A percentile compares a stretch with the other conserved stretches of the same genome.
phyloP scores from a whole-genome alignment of 2,329 filamentous ascomycete genomes.

The Cordyceps cicadae region DNA sequence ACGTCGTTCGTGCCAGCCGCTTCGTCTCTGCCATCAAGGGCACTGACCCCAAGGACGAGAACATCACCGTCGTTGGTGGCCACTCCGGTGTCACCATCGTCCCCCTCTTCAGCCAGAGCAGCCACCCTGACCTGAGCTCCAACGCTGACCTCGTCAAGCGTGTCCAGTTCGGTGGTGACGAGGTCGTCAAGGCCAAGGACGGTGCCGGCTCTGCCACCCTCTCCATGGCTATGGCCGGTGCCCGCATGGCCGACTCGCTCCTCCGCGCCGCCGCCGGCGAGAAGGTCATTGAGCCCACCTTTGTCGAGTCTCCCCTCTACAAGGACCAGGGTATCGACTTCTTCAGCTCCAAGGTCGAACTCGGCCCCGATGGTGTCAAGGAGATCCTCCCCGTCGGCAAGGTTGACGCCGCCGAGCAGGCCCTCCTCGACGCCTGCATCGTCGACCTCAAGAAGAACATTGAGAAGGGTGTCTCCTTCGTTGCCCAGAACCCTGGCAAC shows the following conservation, averaged over 20 bases:
- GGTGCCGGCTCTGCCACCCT: slow-evolving; percentile 94
- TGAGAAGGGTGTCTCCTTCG: slow-evolving; percentile 69
- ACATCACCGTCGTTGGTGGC: slow-evolving; percentile 91
- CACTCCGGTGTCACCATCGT: slow-evolving; percentile 99
- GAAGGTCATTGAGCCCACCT: slow-evolving; percentile 93
- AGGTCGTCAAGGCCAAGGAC: slow-evolving; percentile 98
- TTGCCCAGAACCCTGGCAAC: slow-evolving; percentile 51
- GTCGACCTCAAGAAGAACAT: slow-evolving; percentile 90
- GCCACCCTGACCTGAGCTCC: slow-evolving; percentile 73
- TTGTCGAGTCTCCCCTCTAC: slow-evolving; percentile 94
- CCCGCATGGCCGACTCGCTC: slow-evolving; percentile 76
- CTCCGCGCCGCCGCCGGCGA: slow-evolving; percentile 88
- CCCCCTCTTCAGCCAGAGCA: slow-evolving; percentile 90
- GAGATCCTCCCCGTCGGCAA: slow-evolving; percentile 84
- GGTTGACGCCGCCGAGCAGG: slow-evolving; percentile 78
- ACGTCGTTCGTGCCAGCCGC: slow-evolving; percentile 93
- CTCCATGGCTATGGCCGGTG: slow-evolving; percentile 96
- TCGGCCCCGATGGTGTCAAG: slow-evolving; percentile 92
- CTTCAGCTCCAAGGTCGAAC: slow-evolving; percentile 92
- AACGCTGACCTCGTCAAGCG: slow-evolving; percentile 77
- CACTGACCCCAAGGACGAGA: slow-evolving; percentile 85
- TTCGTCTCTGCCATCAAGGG: slow-evolving; percentile 94
- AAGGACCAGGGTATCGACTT: slow-evolving; percentile 97
- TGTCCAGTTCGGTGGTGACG: slow-evolving; percentile 97
- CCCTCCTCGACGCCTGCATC: slow-evolving; percentile 78